These are phyloP conservation scores for Allomyces macrogynus DNA, from an alignment of 192 early-diverging fungal species.

Conservation along the genomic window DNA sequence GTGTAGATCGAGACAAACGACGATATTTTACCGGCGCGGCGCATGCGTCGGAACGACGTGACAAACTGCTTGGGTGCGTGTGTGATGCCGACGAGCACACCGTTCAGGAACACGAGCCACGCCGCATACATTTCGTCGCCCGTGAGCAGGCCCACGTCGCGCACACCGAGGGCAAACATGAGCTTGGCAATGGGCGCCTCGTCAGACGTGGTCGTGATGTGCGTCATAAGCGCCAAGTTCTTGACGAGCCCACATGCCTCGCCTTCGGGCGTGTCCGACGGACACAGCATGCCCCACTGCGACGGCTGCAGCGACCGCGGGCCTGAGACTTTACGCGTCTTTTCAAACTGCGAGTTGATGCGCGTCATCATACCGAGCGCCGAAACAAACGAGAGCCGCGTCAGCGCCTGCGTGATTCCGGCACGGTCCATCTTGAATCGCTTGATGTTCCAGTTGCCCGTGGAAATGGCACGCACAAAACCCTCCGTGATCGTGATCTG, in stretches of 20 bases:
- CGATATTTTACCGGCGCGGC: constrained; percentile 69
- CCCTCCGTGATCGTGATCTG: constrained; percentile 75
- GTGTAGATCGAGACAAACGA: constrained; percentile 80
- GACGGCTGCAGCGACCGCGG: constrained; percentile 91
- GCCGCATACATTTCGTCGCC: constrained; percentile 73
- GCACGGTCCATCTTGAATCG: constrained; percentile 99
- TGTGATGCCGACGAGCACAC: constrained; percentile 75
- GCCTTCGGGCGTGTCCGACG: constrained; percentile 94
- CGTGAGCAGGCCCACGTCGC: constrained; percentile 64
- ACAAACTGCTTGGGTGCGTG: constrained; percentile 70
- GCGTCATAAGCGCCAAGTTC: constrained; percentile 94
- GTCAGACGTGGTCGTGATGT: constrained; percentile 89
- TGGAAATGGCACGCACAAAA: constrained; percentile 77
- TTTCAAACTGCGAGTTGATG: constrained; percentile 92
- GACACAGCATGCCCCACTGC: constrained; percentile 94
- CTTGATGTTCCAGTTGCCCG: constrained; percentile 95
- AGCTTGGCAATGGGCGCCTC: constrained; percentile 57
- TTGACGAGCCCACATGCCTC: constrained; percentile 94
- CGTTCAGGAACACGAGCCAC: constrained; percentile 84
- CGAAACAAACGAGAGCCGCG: constrained; percentile 77
- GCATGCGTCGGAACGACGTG: constrained; percentile 57
- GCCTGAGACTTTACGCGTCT: constrained; percentile 90
- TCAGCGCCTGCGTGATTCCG: constrained; percentile 89
- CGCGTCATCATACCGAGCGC: constrained; percentile 96
- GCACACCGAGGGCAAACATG: constrained; percentile 70